Evolutionary conservation across 768 basidiomycete genomes (phyloP).

Genomic region (Leccinum pellstonianum): DNA sequence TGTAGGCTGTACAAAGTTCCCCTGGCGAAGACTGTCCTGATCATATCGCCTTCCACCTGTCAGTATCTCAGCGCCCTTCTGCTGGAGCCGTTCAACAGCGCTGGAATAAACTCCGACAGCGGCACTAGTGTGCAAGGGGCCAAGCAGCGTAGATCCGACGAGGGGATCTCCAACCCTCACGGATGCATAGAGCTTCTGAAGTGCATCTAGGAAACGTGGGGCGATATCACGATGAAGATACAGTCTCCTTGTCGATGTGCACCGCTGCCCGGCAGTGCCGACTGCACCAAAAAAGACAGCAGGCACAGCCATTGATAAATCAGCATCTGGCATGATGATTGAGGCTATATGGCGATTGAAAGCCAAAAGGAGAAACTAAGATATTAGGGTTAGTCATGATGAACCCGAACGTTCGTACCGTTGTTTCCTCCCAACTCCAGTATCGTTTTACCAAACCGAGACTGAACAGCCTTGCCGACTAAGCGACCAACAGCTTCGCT

Average conservation of each 20-base stretch:
- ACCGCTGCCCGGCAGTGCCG: constrained; percentile 73
- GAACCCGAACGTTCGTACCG: constrained; percentile 46
- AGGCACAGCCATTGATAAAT: constrained; percentile 84
- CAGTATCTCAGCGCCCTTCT: constrained; percentile 62
- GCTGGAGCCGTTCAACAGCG: constrained; percentile 60
- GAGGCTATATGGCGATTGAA: constrained; percentile 54
- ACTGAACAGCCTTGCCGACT: constrained; percentile 86
- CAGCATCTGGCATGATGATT: constrained; percentile 91
- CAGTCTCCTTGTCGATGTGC: constrained; percentile 90
- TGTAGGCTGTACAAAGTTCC: constrained; percentile 90
- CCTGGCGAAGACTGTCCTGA: constrained; percentile 51
- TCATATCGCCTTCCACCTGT: constrained; percentile 64
- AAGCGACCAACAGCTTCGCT: constrained; percentile 83
- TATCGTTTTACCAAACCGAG: constrained; percentile 85
- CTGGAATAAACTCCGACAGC: constrained; percentile 66
- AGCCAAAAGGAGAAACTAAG: constrained; percentile 16
- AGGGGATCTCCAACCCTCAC: constrained; percentile 87
- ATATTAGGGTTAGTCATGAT: constrained; percentile 20
- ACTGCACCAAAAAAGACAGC: constrained; percentile 93
- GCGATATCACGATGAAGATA: constrained; percentile 85
- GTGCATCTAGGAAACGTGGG: constrained; percentile 67
- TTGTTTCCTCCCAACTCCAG: constrained; percentile 96
- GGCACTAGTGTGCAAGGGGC: constrained; percentile 76
- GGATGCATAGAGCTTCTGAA: constrained; percentile 70
- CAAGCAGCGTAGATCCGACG: constrained; percentile 66